These are phyloP conservation scores for Massariosphaeria phaeospora DNA, from an alignment of 495 filamentous ascomycete species.

Conservation along the genomic window DNA sequence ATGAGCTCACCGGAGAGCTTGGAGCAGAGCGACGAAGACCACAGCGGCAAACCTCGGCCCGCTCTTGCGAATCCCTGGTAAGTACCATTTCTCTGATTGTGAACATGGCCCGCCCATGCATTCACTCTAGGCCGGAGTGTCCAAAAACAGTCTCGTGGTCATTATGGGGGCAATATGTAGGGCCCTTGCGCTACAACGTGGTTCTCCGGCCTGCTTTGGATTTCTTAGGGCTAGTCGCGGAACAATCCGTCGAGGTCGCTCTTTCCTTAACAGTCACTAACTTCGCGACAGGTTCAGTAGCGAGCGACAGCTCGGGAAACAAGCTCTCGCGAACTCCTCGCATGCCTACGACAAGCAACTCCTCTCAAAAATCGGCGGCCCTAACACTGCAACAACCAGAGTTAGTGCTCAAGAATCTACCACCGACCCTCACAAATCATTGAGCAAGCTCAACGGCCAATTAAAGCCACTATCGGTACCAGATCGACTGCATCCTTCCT, in stretches of 20 bases:
- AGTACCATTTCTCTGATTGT: conserved; percentile 28
- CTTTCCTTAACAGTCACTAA: too few species aligned
- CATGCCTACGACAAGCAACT: conserved; percentile 76
- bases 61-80: conserved; percentile 22
- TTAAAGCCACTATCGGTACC: conserved; percentile 38
- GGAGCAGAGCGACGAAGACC: conserved; percentile 24
- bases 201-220: too few species aligned
- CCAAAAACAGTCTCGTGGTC: too few species aligned
- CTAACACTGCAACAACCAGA: conserved; percentile 49
- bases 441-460: conserved; percentile 34
- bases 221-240: too few species aligned
- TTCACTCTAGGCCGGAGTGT: too few species aligned
- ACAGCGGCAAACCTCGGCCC: conserved; percentile 18
- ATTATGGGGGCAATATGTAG: too few species aligned
- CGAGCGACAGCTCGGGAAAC: conserved; percentile 54
- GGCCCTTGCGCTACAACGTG: too few species aligned
- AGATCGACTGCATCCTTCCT: conserved; percentile 33
- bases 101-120: too few species aligned
- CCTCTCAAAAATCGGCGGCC: conserved; percentile 67
- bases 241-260: too few species aligned
- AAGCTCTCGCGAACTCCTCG: conserved; percentile 55
- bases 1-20: conserved; percentile 26
- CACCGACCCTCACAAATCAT: conserved; percentile 11
- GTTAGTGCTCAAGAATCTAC: conserved; percentile 28
- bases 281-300: conserved; percentile 52